These are phyloP conservation scores for Trametes sp. DNA, from an alignment of 1,284 basidiomycete species.

Conservation along the genomic window DNA sequence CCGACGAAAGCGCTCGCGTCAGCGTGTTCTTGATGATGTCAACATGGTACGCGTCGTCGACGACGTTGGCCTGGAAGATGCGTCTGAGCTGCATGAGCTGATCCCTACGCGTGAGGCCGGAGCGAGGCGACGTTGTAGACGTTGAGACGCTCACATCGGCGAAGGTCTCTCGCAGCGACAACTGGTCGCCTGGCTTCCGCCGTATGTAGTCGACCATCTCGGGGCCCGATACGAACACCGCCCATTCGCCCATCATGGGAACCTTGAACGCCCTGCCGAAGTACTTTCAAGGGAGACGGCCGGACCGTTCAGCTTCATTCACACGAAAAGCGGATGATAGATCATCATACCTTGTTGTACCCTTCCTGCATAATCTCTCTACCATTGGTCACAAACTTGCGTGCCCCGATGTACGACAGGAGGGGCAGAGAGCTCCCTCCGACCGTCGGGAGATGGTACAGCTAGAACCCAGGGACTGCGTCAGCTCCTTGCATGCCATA, in stretches of 20 bases:
- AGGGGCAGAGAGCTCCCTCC: slow-evolving; percentile 35
- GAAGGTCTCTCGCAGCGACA: slow-evolving; percentile 38
- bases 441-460: slow-evolving; percentile 39
- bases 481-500: neutral
- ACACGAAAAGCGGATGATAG: neutral
- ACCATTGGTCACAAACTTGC: slow-evolving; percentile 26
- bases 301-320: neutral
- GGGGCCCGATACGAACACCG: slow-evolving; percentile 37
- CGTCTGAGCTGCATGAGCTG: neutral
- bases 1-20: slow-evolving; percentile 32
- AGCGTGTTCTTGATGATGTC: slow-evolving; percentile 32
- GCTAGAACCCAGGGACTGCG: neutral
- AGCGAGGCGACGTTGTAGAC: no score
- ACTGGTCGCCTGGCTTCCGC: slow-evolving; percentile 40
- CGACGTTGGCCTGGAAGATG: neutral
- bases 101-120: neutral
- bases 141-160: slow-evolving; percentile 36
- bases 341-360: slow-evolving; percentile 40
- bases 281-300: slow-evolving; percentile 13
- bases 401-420: slow-evolving; percentile 38
- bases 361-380: slow-evolving; percentile 38
- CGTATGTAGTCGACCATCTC: slow-evolving; percentile 39
- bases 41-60: slow-evolving; percentile 32
- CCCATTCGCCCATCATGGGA: slow-evolving; percentile 45
- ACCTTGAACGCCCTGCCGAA: slow-evolving; percentile 40